phyloP scores from a whole-genome alignment of 208 protist species.

The Porcisia deanei region DNA sequence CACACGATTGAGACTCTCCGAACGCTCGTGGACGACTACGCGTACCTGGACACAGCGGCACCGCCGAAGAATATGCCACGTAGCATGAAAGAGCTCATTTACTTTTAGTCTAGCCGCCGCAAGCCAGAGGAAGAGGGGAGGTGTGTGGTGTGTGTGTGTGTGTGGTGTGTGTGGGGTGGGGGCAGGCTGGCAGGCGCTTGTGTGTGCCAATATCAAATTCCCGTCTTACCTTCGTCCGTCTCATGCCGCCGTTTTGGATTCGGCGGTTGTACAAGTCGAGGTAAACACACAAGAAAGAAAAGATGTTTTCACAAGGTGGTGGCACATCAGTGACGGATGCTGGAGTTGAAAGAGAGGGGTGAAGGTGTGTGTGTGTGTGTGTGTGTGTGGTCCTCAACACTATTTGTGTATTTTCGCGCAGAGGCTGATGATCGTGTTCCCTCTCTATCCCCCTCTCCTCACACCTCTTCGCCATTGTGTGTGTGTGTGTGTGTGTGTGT shows the following conservation, averaged over 20 bases:
- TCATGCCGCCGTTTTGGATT: too few relatives aligned
- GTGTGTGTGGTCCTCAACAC: neutral
- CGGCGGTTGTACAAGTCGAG: neutral
- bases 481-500: neutral
- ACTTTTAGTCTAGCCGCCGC: conserved; percentile 35
- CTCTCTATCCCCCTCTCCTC: neutral
- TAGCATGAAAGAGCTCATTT: conserved; percentile 86
- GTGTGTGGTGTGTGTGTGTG: neutral
- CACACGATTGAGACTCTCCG: conserved; percentile 66
- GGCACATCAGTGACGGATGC: neutral
- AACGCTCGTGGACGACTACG: conserved; percentile 86
- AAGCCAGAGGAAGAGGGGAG: neutral
- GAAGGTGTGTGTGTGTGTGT: neutral
- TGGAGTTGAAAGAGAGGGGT: neutral
- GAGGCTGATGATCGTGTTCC: neutral
- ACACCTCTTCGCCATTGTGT: neutral
- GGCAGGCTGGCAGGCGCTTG: too few relatives aligned
- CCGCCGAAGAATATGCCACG: conserved; percentile 48
- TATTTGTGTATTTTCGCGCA: neutral
- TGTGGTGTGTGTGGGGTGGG: neutral
- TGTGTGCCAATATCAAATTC: too few relatives aligned
- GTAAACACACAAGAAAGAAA: neutral
- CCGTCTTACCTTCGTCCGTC: too few relatives aligned
- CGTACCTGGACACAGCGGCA: conserved; percentile 69
- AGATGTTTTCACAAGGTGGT: neutral